Conservation (phyloP, 805 yeast species). For the Saccharomycopsis oosterbeekiorum region DNA sequence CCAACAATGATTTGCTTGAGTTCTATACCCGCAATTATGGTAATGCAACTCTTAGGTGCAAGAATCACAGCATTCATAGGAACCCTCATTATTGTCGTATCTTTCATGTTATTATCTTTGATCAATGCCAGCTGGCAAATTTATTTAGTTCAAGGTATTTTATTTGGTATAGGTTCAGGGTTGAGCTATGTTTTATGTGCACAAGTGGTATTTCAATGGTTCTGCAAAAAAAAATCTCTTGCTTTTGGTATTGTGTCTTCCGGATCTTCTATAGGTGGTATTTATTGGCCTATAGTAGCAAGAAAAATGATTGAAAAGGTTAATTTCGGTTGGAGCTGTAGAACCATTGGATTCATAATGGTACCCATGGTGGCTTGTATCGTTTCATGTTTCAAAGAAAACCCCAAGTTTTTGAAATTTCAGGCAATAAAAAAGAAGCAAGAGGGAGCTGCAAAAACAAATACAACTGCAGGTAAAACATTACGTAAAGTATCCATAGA, state of each 20-base stretch:
- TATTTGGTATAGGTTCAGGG: constrained; percentile 40
- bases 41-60: constrained; percentile 37
- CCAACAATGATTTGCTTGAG: constrained; percentile 36
- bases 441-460: constrained; percentile 23
- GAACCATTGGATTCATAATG: constrained; percentile 28
- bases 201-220: constrained; percentile 40
- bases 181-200: constrained; percentile 35
- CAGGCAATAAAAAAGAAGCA: background rate
- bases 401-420: constrained; percentile 22
- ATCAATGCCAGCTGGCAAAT: constrained; percentile 41
- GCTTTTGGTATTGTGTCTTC: constrained; percentile 39
- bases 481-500: constrained; percentile 14
- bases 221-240: constrained; percentile 33
- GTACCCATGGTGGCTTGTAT: constrained; percentile 24
- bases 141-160: constrained; percentile 41
- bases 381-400: constrained; percentile 22
- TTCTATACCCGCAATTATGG: constrained; percentile 37
- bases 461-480: constrained; percentile 6
- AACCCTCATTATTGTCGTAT: constrained; percentile 32
- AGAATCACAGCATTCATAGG: constrained; percentile 32
- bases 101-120: constrained; percentile 37
- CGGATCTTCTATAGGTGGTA: constrained; percentile 47
- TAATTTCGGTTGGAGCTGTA: constrained; percentile 38
- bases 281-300: constrained; percentile 35
- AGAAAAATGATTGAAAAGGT: constrained; percentile 31